Percentiles rank a stretch among this genome's conserved stretches.
phyloP scores from a whole-genome alignment of 1,284 basidiomycete genomes.

The Exsudoporus floridanus region DNA sequence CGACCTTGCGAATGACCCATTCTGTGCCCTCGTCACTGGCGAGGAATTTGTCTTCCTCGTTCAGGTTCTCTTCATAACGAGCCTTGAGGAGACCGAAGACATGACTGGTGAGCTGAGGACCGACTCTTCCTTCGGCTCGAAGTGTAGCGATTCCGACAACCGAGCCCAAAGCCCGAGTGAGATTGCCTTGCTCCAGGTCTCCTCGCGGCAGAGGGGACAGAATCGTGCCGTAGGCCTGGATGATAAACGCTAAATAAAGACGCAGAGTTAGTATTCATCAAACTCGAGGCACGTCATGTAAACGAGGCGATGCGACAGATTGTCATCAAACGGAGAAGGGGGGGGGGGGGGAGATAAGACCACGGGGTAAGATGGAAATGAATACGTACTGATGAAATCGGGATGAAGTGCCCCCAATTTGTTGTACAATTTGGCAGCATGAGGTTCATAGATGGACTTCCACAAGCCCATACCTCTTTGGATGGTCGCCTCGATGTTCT shows the following conservation, averaged over 20 bases:
- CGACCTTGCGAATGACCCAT: slow-evolving; percentile 89
- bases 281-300: slow-evolving; percentile 37
- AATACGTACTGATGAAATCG: slow-evolving; percentile 77
- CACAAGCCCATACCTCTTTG: slow-evolving; percentile 74
- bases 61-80: slow-evolving; percentile 55
- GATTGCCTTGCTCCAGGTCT: slow-evolving; percentile 71
- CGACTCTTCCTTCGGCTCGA: slow-evolving; percentile 85
- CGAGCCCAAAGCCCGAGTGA: slow-evolving; percentile 85
- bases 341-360: slow-evolving; percentile 32
- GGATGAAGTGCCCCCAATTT: slow-evolving; percentile 87
- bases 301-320: slow-evolving; percentile 34
- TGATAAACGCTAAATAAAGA: slow-evolving; percentile 77
- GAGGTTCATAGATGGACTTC: slow-evolving; percentile 90
- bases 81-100: slow-evolving; percentile 93
- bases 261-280: slow-evolving; percentile 31
- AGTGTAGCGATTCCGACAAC: slow-evolving; percentile 91
- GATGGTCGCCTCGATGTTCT: slow-evolving; percentile 67
- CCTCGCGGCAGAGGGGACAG: slow-evolving; percentile 73
- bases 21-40: slow-evolving; percentile 86
- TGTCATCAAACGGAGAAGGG: slow-evolving; percentile 22
- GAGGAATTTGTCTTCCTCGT: slow-evolving; percentile 82
- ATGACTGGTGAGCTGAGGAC: slow-evolving; percentile 88
- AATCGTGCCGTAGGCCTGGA: slow-evolving; percentile 87
- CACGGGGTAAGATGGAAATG: slow-evolving; percentile 36
- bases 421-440: slow-evolving; percentile 83